These are phyloP conservation scores for Candida insectorum DNA, from an alignment of 805 yeast genomes.

Conservation along the genomic window DNA sequence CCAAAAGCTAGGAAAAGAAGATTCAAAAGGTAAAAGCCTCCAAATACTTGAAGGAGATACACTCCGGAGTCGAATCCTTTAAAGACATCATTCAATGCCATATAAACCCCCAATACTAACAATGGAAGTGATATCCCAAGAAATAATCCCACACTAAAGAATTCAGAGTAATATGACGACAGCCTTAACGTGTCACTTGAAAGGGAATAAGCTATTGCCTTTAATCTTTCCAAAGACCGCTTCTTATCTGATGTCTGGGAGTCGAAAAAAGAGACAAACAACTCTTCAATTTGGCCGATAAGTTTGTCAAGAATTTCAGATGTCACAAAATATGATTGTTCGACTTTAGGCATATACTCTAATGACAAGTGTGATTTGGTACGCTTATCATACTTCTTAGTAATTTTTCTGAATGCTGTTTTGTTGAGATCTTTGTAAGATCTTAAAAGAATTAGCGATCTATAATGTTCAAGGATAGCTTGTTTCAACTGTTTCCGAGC, in stretches of 20 bases:
- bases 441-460: constrained; percentile 65
- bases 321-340: constrained; percentile 53
- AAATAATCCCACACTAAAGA: constrained; percentile 63
- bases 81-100: constrained; percentile 44
- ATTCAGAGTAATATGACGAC: constrained; percentile 35
- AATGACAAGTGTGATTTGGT: constrained; percentile 42
- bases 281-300: constrained; percentile 59
- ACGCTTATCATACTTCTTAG: constrained; percentile 87
- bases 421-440: constrained; percentile 75
- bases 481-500: constrained; percentile 67
- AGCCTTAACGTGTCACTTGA: constrained; percentile 25
- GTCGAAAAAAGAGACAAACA: constrained; percentile 65
- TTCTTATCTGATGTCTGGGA: constrained; percentile 51
- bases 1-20: constrained; percentile 64
- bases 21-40: constrained; percentile 71
- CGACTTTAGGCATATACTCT: constrained; percentile 56
- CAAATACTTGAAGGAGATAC: constrained; percentile 83
- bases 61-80: constrained; percentile 51
- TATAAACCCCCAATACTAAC: constrained; percentile 53
- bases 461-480: constrained; percentile 70
- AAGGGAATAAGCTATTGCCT: constrained; percentile 38
- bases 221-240: constrained; percentile 65
- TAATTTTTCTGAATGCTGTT: constrained; percentile 84
- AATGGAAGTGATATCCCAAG: constrained; percentile 73
- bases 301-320: constrained; percentile 68